These are phyloP conservation scores for Aquilaria yunnanensis DNA, from an alignment of 345 rosid species.

Conservation along the genomic window DNA sequence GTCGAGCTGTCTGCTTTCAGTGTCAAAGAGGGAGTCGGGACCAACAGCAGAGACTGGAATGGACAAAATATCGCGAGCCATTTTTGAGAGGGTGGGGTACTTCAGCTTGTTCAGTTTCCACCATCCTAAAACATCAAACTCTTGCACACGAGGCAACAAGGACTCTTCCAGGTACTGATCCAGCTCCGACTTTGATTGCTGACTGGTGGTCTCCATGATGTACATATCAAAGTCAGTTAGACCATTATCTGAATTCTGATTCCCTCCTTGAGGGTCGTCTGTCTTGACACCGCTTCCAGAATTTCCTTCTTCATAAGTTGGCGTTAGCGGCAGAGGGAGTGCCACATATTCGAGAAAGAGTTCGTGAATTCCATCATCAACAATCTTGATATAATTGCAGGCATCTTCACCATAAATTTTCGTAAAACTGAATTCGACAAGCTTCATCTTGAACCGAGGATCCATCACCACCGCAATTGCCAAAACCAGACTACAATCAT, in stretches of 20 bases:
- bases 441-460: slow-evolving; percentile 97
- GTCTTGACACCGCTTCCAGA: slow-evolving; percentile 20
- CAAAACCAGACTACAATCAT: slow-evolving; percentile 76
- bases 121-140: slow-evolving; percentile 82
- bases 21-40: slow-evolving; percentile 54
- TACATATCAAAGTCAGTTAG: slow-evolving; percentile 75
- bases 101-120: slow-evolving; percentile 86
- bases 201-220: slow-evolving; percentile 71
- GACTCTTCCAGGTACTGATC: slow-evolving; percentile 89
- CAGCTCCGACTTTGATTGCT: slow-evolving; percentile 70
- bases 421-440: slow-evolving; percentile 88
- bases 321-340: slow-evolving; percentile 64
- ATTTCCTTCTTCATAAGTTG: slow-evolving; percentile 50
- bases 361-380: slow-evolving; percentile 79
- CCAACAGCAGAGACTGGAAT: slow-evolving; percentile 56
- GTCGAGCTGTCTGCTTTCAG: slow-evolving; percentile 51
- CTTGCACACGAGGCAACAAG: slow-evolving; percentile 63
- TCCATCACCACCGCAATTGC: slow-evolving; percentile 91
- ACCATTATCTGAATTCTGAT: slow-evolving; percentile 46
- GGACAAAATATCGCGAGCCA: slow-evolving; percentile 80
- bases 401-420: slow-evolving; percentile 83
- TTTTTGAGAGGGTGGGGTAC: slow-evolving; percentile 76
- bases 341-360: slow-evolving; percentile 72
- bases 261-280: slow-evolving; percentile 32
- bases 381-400: slow-evolving; percentile 48